A percentile compares a stretch with the other conserved stretches of the same genome.
These are phyloP conservation scores for Mesotaenium endlicherianum DNA, from an alignment of 139 green algal genomes.

Conservation along the genomic window DNA sequence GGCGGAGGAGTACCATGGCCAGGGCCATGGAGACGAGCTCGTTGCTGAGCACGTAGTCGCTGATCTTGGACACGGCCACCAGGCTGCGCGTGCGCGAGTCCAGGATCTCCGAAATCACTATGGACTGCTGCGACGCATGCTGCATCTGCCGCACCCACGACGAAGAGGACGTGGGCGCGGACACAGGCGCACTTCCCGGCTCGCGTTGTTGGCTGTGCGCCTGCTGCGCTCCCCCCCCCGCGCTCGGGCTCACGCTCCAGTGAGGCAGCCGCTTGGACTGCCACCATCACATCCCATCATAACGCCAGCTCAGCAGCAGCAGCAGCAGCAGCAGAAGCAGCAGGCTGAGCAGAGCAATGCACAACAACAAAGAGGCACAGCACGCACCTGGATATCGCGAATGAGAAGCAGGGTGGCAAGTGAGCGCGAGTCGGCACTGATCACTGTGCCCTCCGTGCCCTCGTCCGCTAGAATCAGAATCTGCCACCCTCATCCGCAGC, in stretches of 20 bases:
- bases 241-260: no score
- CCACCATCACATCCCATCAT: no score
- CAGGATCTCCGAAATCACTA: slow-evolving; percentile 63
- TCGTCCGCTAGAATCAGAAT: slow-evolving; percentile 64
- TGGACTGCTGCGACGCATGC: slow-evolving; percentile 11
- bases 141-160: slow-evolving; percentile 43
- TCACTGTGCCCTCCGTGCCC: slow-evolving; percentile 41
- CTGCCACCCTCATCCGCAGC: no score
- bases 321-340: no score
- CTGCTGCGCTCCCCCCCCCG: no score
- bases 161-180: background rate
- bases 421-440: slow-evolving; percentile 54
- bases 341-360: no score
- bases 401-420: slow-evolving; percentile 64
- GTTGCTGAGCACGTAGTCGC: slow-evolving; percentile 54
- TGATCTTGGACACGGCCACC: slow-evolving; percentile 52
- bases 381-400: slow-evolving; percentile 59
- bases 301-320: no score
- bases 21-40: slow-evolving; percentile 63
- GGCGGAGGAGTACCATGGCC: slow-evolving; percentile 53
- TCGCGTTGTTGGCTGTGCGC: no score
- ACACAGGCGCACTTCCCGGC: background rate
- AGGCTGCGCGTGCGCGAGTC: slow-evolving; percentile 58
- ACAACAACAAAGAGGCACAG: background rate
- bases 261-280: background rate